phyloP scores from a whole-genome alignment of 306 rosid species.

The Biancaea sappan region DNA sequence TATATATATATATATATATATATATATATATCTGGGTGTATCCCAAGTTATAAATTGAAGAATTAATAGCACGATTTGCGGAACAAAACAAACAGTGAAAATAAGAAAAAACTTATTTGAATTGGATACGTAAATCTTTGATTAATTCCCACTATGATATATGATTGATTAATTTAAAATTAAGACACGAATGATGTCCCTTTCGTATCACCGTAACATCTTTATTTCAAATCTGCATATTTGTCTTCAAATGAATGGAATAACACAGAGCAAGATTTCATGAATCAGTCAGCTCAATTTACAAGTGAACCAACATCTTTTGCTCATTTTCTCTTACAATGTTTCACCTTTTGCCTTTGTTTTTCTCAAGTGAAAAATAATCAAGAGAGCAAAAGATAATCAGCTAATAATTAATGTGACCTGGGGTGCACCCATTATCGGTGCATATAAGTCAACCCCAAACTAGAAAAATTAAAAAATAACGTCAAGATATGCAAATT shows the following conservation, averaged over 20 bases:
- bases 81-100: neutral
- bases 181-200: slow-evolving; percentile 8
- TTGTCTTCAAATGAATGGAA: slow-evolving; percentile 45
- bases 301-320: neutral
- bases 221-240: slow-evolving; percentile 32
- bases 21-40: neutral
- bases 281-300: slow-evolving; percentile 25
- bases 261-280: neutral
- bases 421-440: slow-evolving; percentile 34
- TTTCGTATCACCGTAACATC: slow-evolving; percentile 30
- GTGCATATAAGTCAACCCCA: slow-evolving; percentile 45
- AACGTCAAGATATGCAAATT: slow-evolving; percentile 10
- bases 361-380: too few species aligned
- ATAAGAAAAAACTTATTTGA: neutral
- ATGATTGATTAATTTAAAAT: slow-evolving; percentile 13
- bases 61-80: neutral
- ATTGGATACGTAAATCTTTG: slow-evolving; percentile 25
- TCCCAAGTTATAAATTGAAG: neutral
- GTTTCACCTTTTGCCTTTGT: slow-evolving; percentile 22
- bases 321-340: neutral
- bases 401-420: neutral
- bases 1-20: neutral
- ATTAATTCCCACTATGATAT: neutral
- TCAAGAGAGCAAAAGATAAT: neutral
- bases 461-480: neutral